Conservation (phyloP, 306 rosid genomes). For the Aeschynomene evenia region DNA sequence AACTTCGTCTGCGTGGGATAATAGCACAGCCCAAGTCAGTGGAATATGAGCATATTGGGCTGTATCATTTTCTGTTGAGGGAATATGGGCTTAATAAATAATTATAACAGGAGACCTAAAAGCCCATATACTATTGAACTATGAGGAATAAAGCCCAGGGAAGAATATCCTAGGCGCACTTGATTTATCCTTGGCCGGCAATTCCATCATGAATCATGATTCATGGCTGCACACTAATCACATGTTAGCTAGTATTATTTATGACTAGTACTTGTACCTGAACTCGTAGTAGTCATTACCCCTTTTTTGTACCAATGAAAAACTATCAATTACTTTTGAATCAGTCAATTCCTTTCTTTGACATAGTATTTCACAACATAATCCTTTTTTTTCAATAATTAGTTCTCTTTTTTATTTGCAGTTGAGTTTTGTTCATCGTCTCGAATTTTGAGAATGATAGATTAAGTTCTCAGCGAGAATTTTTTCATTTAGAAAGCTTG, state of each 20-base stretch:
- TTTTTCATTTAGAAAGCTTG: too few species aligned
- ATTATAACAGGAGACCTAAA: not conserved
- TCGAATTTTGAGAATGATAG: too few species aligned
- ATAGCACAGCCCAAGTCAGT: too few species aligned
- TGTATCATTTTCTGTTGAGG: not conserved
- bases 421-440: too few species aligned
- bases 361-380: too few species aligned
- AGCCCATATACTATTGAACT: not conserved
- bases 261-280: too few species aligned
- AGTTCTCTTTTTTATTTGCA: too few species aligned
- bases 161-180: not conserved
- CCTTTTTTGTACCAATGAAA: not conserved
- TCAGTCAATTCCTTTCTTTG: not conserved
- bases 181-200: not conserved
- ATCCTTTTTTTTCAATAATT: too few species aligned
- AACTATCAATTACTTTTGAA: not conserved
- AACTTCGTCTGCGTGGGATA: too few species aligned
- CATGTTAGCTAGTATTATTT: not conserved
- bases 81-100: not conserved
- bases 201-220: too few species aligned
- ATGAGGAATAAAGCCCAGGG: not conserved
- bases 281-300: not conserved
- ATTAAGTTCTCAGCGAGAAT: too few species aligned
- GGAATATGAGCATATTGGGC: not conserved
- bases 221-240: not conserved